Evolutionary conservation across 164 flowering plant genomes (phyloP).

Genomic region (Vitis cinerea): DNA sequence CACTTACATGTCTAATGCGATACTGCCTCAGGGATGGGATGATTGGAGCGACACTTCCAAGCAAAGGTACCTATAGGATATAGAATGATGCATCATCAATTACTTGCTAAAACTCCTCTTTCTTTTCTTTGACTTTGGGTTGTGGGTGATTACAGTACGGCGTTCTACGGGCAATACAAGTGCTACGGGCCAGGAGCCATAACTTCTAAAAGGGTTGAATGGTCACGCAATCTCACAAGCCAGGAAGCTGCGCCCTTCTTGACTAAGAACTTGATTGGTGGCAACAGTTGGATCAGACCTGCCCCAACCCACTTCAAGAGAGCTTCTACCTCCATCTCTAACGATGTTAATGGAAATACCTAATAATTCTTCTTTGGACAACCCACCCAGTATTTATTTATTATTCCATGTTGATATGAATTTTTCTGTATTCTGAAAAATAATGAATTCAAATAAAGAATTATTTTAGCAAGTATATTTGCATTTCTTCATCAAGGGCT

Average conservation of each 20-base stretch:
- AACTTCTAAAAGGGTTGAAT: slow-evolving; percentile 35
- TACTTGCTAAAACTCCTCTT: too few species aligned
- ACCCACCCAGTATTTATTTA: too few species aligned
- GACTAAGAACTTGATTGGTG: slow-evolving; percentile 48
- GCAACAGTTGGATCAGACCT: slow-evolving; percentile 51
- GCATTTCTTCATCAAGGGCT: too few species aligned
- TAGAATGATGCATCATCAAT: too few species aligned
- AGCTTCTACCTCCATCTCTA: slow-evolving; percentile 5
- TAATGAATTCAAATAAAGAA: too few species aligned
- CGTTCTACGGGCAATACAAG: slow-evolving; percentile 41
- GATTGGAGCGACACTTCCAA: slow-evolving; percentile 43
- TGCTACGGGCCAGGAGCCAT: slow-evolving; percentile 51
- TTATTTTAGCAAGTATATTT: too few species aligned
- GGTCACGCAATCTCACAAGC: slow-evolving; percentile 40
- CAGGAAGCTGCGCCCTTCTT: slow-evolving; percentile 49
- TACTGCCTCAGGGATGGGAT: slow-evolving; percentile 53
- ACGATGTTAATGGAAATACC: background rate
- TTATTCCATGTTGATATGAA: too few species aligned
- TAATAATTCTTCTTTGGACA: too few species aligned
- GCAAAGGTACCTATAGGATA: slow-evolving; percentile 24
- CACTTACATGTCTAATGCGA: slow-evolving; percentile 36
- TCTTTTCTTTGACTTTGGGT: background rate
- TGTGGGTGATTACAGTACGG: slow-evolving; percentile 27
- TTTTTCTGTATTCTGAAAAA: too few species aligned
- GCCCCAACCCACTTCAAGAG: slow-evolving; percentile 38